Base-by-base conservation (phyloP, 2,329 filamentous ascomycete genomes). In the Lecanosticta acicola region DNA sequence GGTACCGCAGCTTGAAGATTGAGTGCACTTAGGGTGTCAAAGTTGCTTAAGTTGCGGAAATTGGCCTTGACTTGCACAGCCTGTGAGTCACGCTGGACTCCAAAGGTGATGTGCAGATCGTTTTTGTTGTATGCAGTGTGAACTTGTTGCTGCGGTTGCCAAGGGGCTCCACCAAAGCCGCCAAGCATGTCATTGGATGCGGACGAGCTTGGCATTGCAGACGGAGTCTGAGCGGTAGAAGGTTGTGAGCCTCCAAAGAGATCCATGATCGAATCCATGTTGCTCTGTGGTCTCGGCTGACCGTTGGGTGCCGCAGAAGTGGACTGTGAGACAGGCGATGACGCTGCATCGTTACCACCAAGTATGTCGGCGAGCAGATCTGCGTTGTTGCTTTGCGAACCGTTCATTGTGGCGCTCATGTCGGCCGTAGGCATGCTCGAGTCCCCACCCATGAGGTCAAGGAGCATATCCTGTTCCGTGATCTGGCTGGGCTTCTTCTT, bases 1-100 rank as follows among this genome's bases (percentile, higher is more conserved):
- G 93, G 93, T 43, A 98, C 93, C 1, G 93, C 93, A 35, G 91
- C 93, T 67, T 98, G 93, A 55, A 98, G 68, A 19, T 87, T 87
- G 21, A 97, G 86, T 37, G 78, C 80, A 13, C 82, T 82, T 39
- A 97, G 74, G 11, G 73, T 70, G 11, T 75, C 76, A 21, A 84
- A 80, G 0, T 71, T 78, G 39, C 53, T 54, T 24, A 48, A 49
- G 66, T 97, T 97, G 32, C 79, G 80, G 75, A 98, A 98, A 7
- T 83, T 81, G 13, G 89, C 89, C 40, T 84, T 75, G 4, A 94
- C 83, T 63, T 95, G 89, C 16, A 94, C 83, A 7, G 80, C 80
- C 37, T 87, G 86, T 3, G 84, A 77, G 55, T 85, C 93, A 36
- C 93, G 80, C 66, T 95, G 90, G 39, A 95, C 76, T 58, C 87